These are phyloP conservation scores for Candida multigemmis DNA, from an alignment of 805 yeast species.

Conservation along the genomic window DNA sequence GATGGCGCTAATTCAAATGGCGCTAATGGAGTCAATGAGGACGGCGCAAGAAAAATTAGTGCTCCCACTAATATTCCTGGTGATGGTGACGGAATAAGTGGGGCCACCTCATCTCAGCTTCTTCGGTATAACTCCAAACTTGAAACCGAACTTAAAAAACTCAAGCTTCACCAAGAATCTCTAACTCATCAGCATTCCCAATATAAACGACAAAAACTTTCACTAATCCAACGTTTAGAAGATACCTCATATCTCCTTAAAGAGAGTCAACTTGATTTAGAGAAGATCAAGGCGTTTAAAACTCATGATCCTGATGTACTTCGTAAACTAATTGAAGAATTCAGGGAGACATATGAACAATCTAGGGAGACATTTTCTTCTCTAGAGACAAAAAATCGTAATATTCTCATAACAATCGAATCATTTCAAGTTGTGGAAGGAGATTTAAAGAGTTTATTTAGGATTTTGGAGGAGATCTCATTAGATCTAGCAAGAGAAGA, in stretches of 20 bases:
- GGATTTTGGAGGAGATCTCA: slow-evolving; percentile 42
- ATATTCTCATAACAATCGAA: slow-evolving; percentile 45
- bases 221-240: slow-evolving; percentile 50
- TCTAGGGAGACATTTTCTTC: slow-evolving; percentile 14
- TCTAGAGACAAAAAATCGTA: slow-evolving; percentile 38
- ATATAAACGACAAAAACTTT: slow-evolving; percentile 56
- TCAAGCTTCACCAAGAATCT: slow-evolving; percentile 55
- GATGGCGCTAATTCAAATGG: too few relatives aligned
- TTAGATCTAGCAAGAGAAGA: slow-evolving; percentile 34
- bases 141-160: slow-evolving; percentile 51
- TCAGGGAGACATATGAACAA: slow-evolving; percentile 35
- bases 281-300: slow-evolving; percentile 49
- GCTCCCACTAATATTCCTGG: too few relatives aligned
- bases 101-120: too few relatives aligned
- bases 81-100: too few relatives aligned
- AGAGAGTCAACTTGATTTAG: slow-evolving; percentile 51
- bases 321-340: slow-evolving; percentile 41
- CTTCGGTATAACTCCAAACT: slow-evolving; percentile 49
- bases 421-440: slow-evolving; percentile 40
- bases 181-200: slow-evolving; percentile 52
- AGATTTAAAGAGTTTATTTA: slow-evolving; percentile 34
- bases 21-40: slow-evolving; percentile 11
- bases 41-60: slow-evolving; percentile 27
- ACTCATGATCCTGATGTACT: slow-evolving; percentile 53
- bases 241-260: slow-evolving; percentile 47